Evolutionary conservation across 805 yeast species (phyloP).

Genomic region (Wickerhamiella sorbophila): DNA sequence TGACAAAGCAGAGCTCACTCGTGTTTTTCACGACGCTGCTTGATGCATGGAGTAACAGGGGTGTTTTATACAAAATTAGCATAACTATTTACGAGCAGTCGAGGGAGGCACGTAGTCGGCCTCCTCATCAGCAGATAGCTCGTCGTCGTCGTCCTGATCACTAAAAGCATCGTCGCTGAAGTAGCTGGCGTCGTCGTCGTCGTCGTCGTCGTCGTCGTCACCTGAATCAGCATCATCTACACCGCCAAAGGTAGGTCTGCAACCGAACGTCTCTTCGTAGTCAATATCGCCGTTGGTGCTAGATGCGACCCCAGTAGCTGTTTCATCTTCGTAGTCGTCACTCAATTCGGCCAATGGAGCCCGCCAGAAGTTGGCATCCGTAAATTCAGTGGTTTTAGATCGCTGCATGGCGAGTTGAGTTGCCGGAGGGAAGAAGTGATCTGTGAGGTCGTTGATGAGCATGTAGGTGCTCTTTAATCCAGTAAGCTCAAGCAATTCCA

Average conservation of each 20-base stretch:
- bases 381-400: constrained; percentile 35
- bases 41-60: no score
- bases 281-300: constrained; percentile 17
- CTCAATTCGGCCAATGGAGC: constrained; percentile 48
- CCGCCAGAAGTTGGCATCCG: constrained; percentile 88
- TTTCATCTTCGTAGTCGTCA: constrained; percentile 19
- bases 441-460: constrained; percentile 83
- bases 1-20: no score
- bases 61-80: no score
- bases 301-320: constrained; percentile 9
- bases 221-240: constrained; percentile 22
- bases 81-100: no score
- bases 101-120: no score
- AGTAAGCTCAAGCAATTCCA: constrained; percentile 88
- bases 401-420: constrained; percentile 22
- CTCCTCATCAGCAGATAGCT: constrained; percentile 2
- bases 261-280: constrained; percentile 24
- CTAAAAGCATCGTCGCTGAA: no score
- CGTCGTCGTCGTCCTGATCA: constrained; percentile 7
- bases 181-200: constrained; percentile 16
- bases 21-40: no score
- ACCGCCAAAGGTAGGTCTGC: constrained; percentile 17
- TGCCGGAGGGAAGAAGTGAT: constrained; percentile 92
- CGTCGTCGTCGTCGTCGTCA: constrained; percentile 23
- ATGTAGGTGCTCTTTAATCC: constrained; percentile 84